phyloP scores from a whole-genome alignment of 1,284 basidiomycete genomes.

The Xerocomus amazonicus region DNA sequence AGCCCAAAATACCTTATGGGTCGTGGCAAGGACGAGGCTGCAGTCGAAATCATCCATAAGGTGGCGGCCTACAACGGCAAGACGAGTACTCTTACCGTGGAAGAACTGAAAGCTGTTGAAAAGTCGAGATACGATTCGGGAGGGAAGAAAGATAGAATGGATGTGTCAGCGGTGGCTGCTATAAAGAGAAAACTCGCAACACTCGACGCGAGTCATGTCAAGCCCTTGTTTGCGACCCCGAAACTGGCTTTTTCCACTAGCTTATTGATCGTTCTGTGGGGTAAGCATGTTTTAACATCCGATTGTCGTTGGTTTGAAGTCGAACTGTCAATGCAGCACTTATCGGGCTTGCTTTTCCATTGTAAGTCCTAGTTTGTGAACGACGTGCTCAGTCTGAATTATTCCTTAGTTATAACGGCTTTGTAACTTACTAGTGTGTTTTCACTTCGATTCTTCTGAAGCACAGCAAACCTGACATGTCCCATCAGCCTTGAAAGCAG shows the following conservation, averaged over 20 bases:
- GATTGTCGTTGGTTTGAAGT: not conserved
- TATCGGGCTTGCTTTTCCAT: constrained; percentile 71
- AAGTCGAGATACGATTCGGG: constrained; percentile 8
- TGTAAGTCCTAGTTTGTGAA: constrained; percentile 39
- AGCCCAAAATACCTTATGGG: constrained; percentile 76
- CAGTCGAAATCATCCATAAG: constrained; percentile 64
- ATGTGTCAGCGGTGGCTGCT: constrained; percentile 39
- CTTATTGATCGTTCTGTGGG: constrained; percentile 61
- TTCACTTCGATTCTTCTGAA: not conserved
- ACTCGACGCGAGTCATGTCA: constrained; percentile 47
- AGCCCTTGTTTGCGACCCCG: constrained; percentile 57
- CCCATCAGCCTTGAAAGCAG: constrained; percentile 49
- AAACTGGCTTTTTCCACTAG: constrained; percentile 61
- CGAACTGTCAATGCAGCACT: constrained; percentile 41
- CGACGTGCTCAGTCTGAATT: constrained; percentile 3
- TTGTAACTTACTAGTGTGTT: constrained; percentile 59
- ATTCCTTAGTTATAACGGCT: constrained; percentile 48
- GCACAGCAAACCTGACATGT: not conserved
- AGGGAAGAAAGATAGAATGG: constrained; percentile 23
- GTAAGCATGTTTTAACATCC: constrained; percentile 29
- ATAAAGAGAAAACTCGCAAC: constrained; percentile 41
- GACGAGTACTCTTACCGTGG: constrained; percentile 44
- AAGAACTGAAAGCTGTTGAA: constrained; percentile 40
- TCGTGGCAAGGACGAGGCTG: constrained; percentile 66
- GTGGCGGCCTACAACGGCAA: constrained; percentile 69